These are phyloP conservation scores for Asterochloris erici DNA, from an alignment of 139 green algal species.

Conservation along the genomic window DNA sequence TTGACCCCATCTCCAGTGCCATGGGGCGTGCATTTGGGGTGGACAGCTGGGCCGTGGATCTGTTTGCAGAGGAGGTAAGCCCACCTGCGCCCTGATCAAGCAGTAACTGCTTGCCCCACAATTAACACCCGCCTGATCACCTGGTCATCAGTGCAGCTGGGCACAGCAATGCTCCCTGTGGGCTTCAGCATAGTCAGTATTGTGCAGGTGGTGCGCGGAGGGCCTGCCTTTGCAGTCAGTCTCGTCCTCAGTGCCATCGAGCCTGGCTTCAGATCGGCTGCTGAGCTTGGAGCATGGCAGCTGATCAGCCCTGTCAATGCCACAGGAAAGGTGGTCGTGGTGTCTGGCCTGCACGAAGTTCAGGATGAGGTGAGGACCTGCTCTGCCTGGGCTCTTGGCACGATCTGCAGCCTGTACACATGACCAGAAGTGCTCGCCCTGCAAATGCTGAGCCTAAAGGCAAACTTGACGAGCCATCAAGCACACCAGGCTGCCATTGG, in stretches of 20 bases:
- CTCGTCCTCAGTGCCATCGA: slow-evolving; percentile 76
- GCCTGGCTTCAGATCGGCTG: slow-evolving; percentile 69
- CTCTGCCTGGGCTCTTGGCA: background rate
- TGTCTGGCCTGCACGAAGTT: slow-evolving; percentile 71
- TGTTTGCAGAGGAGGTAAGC: slow-evolving; percentile 28
- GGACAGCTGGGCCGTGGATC: slow-evolving; percentile 69
- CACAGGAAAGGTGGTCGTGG: slow-evolving; percentile 68
- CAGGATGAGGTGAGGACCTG: slow-evolving; percentile 70
- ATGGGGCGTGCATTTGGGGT: slow-evolving; percentile 73
- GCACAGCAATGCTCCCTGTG: too few relatives aligned
- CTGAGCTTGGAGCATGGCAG: slow-evolving; percentile 90
- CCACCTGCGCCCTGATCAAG: too few relatives aligned
- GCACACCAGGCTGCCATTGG: too few relatives aligned
- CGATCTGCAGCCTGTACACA: too few relatives aligned
- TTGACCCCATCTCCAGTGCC: slow-evolving; percentile 46
- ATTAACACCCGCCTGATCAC: too few relatives aligned
- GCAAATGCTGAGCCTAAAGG: too few relatives aligned
- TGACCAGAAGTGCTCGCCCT: too few relatives aligned
- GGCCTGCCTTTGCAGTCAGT: slow-evolving; percentile 88
- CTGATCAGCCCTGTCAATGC: slow-evolving; percentile 74
- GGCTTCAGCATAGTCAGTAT: slow-evolving; percentile 36
- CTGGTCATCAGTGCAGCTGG: too few relatives aligned
- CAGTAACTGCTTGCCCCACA: too few relatives aligned
- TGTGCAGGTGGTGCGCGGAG: slow-evolving; percentile 70
- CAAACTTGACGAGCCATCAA: too few relatives aligned